Evolutionary conservation across 257 asterid genomes (phyloP), one percentile per base, ranked within the genome.

Genomic region (Nyctanthes arbortristis): DNA sequence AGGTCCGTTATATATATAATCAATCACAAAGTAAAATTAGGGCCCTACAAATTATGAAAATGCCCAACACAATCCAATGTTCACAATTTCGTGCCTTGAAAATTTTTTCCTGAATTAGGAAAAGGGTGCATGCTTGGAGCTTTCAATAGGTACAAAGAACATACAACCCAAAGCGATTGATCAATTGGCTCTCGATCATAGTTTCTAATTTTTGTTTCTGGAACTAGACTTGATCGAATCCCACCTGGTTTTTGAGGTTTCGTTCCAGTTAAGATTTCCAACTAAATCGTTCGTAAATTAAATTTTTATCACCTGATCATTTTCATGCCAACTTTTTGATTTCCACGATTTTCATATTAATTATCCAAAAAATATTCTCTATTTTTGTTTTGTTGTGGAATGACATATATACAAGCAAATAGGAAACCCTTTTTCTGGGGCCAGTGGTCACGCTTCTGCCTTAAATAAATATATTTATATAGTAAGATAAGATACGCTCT

Each of bases 121-220:
- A 55, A 69, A 47, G n/a, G n/a, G n/a, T n/a, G 76, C 69, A 60
- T 75, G 79, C 69, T 56, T 57, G 16, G 74, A 39, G 70, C 74
- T 54, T 74, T 37, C 40, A 62, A 22, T 49, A 30, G 55, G n/a
- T n/a, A n/a, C n/a, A n/a, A n/a, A n/a, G n/a, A n/a, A n/a, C n/a
- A n/a, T n/a, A n/a, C n/a, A n/a, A n/a, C n/a, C n/a, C n/a, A n/a
- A n/a, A n/a, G n/a, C n/a, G n/a, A n/a, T n/a, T n/a, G n/a, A n/a
- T n/a, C n/a, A n/a, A n/a, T n/a, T n/a, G n/a, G n/a, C n/a, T n/a
- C n/a, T n/a, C n/a, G n/a, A n/a, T n/a, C n/a, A n/a, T n/a, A n/a
- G n/a, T n/a, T 68, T 75, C 67, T 67, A 74, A 49, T 36, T 31
- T 61, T 2, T 5, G 7, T n/a, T n/a, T n/a, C n/a, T n/a, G n/a